Evolutionary conservation across 768 basidiomycete species (phyloP).

Genomic region (Kwoniella mangroviensis): DNA sequence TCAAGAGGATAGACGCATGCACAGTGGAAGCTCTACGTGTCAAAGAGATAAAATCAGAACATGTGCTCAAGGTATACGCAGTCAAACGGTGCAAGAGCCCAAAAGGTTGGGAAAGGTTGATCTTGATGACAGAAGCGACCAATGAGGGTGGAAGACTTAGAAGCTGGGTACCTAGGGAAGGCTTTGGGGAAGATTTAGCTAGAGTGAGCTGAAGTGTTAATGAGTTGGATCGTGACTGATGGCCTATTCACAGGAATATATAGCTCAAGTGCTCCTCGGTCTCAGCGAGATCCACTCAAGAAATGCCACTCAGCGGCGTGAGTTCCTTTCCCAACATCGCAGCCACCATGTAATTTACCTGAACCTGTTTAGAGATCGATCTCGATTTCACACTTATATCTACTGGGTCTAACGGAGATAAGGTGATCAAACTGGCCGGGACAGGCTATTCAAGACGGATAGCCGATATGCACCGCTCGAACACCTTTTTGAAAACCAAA

Average conservation of each 20-base stretch:
- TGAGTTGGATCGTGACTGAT: not conserved
- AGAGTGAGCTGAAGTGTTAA: constrained; percentile 25
- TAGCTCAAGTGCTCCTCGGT: constrained; percentile 45
- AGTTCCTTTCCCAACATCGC: constrained; percentile 1
- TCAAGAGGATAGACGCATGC: constrained; percentile 47
- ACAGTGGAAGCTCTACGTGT: constrained; percentile 40
- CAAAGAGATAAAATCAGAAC: constrained; percentile 37
- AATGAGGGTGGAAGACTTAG: constrained; percentile 39
- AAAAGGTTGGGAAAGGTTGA: constrained; percentile 50
- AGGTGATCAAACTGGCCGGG: constrained; percentile 73
- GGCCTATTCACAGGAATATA: constrained; percentile 35
- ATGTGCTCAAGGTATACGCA: constrained; percentile 41
- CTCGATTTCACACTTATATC: constrained; percentile 44
- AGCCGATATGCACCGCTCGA: constrained; percentile 80
- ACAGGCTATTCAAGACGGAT: constrained; percentile 74
- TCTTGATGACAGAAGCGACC: constrained; percentile 42
- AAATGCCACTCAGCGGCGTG: constrained; percentile 46
- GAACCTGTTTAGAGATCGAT: constrained; percentile 29
- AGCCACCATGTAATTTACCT: not conserved
- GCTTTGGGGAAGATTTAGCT: constrained; percentile 41
- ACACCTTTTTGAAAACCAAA: constrained; percentile 65
- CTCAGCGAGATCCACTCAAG: constrained; percentile 45
- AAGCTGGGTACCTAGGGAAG: constrained; percentile 41
- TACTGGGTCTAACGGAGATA: constrained; percentile 60
- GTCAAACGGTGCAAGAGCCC: constrained; percentile 48